Conservation (phyloP, 192 early-diverging fungal genomes). For the Mortierella hygrophila region DNA sequence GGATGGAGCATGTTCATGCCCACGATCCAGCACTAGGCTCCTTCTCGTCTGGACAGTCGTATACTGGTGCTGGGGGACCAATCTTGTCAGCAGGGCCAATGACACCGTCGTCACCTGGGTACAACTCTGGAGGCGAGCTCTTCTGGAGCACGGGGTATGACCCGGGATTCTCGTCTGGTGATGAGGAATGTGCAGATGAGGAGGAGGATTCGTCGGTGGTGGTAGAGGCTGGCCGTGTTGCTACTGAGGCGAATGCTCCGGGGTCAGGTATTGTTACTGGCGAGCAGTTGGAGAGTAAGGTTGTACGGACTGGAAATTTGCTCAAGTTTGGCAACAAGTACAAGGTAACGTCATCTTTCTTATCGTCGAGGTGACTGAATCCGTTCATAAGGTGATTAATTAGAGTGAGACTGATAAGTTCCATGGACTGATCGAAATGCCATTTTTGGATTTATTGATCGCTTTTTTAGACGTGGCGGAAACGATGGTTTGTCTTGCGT, state of each 20-base stretch:
- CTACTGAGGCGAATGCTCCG: conserved; percentile 34
- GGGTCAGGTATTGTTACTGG: conserved; percentile 40
- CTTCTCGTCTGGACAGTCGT: conserved; percentile 25
- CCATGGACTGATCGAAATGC: not conserved
- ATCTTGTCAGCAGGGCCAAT: not conserved
- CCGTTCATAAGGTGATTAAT: no score
- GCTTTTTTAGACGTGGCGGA: conserved; percentile 63
- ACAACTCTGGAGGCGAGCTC: conserved; percentile 34
- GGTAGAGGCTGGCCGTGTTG: conserved; percentile 30
- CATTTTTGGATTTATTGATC: not conserved
- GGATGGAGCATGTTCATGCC: conserved; percentile 31
- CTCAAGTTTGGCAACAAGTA: conserved; percentile 65
- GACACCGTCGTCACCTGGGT: conserved; percentile 35
- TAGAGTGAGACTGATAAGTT: not conserved
- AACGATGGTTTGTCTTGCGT: conserved; percentile 73
- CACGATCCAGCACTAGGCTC: conserved; percentile 16
- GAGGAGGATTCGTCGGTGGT: conserved; percentile 12
- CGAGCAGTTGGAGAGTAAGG: conserved; percentile 59
- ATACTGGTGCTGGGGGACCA: not conserved
- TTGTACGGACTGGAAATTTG: conserved; percentile 64
- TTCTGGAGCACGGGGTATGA: conserved; percentile 9
- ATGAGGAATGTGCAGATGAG: conserved; percentile 25
- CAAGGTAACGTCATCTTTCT: conserved; percentile 31
- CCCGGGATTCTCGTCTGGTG: conserved; percentile 17
- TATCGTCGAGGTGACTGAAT: no score